A percentile compares a stretch with the other conserved stretches of the same genome.
phyloP scores from a whole-genome alignment of 331 rosid species.

The Acacia pycnantha region DNA sequence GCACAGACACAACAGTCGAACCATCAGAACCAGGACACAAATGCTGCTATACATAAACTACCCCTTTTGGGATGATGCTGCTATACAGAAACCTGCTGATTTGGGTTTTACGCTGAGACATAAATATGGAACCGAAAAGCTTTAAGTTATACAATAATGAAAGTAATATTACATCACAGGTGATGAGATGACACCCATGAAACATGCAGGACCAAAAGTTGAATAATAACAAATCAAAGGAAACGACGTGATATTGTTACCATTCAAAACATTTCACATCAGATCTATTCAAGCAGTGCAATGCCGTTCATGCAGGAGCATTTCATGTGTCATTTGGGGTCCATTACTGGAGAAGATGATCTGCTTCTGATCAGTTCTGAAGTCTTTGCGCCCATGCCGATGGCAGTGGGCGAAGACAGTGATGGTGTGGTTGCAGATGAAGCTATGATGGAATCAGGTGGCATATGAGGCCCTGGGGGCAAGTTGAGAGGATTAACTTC shows the following conservation, averaged over 20 bases:
- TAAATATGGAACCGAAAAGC: not conserved
- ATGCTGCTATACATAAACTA: slow-evolving; percentile 4
- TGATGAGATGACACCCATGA: not conserved
- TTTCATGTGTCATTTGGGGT: slow-evolving; percentile 6
- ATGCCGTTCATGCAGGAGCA: not conserved
- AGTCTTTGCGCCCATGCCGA: not conserved
- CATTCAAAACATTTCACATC: not conserved
- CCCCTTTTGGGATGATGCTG: not conserved
- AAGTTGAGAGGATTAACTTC: slow-evolving; percentile 84
- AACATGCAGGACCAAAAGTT: not conserved
- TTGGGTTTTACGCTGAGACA: not conserved
- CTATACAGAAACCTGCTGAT: slow-evolving; percentile 7
- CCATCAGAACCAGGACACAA: not conserved
- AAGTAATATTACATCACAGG: not conserved
- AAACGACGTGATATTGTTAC: not conserved
- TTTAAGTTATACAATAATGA: not conserved
- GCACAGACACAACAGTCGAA: not conserved
- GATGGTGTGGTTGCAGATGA: slow-evolving; percentile 31
- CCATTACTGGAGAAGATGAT: not conserved
- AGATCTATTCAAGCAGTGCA: not conserved
- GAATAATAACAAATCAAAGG: not conserved
- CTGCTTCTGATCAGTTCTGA: not conserved
- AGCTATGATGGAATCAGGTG: slow-evolving; percentile 28
- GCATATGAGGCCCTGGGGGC: slow-evolving; percentile 37
- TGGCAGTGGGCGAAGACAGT: slow-evolving; percentile 29